Evolutionary conservation across 2,329 filamentous ascomycete species (phyloP), one percentile per base, ranked within the genome.

Genomic region (Diaporthe batatas): DNA sequence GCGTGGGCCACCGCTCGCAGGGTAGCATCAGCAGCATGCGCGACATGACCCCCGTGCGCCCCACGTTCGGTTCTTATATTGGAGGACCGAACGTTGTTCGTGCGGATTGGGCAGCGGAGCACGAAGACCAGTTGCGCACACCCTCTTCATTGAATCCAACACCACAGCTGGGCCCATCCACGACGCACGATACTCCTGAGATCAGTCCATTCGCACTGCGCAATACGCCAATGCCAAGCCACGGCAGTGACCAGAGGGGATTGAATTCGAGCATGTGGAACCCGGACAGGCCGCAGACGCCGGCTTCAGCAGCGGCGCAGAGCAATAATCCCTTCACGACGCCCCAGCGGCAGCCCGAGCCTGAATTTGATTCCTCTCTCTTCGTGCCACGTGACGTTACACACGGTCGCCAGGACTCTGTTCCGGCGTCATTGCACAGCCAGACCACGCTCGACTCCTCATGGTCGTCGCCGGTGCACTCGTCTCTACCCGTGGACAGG

Each of bases 401-500:
- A 7, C 77, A 79, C 55, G 76, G 74, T 4, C 77, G 79, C 16
- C 76, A 76, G 23, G 79, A 79, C 29, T 82, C 80, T 23, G 79
- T 80, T 1, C 81, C 82, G 0, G 77, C 78, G 57, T 84, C 82
- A 1, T 55, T 80, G 23, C 78, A 76, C 57, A 84, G 82, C 77
- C 79, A 80, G 51, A 81, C 78, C 32, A 83, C 82, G 1, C 62
- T 82, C 3, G 81, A 81, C 14, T 81, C 83, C 0, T 73, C 78
- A 0, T 78, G 80, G 0, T 78, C 79, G 0, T 82, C 82, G 3
- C 82, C 81, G 1, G 71, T 77, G 8, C 79, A 78, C 69, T 77
- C 77, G 1, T 72, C 77, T 1, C 68, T 77, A 34, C 73, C 75
- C 0, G 74, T 69, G 18, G 79, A 79, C 59, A 79, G 77, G 51